phyloP scores from a whole-genome alignment of 139 green algal genomes.

The Closterium sp. region DNA sequence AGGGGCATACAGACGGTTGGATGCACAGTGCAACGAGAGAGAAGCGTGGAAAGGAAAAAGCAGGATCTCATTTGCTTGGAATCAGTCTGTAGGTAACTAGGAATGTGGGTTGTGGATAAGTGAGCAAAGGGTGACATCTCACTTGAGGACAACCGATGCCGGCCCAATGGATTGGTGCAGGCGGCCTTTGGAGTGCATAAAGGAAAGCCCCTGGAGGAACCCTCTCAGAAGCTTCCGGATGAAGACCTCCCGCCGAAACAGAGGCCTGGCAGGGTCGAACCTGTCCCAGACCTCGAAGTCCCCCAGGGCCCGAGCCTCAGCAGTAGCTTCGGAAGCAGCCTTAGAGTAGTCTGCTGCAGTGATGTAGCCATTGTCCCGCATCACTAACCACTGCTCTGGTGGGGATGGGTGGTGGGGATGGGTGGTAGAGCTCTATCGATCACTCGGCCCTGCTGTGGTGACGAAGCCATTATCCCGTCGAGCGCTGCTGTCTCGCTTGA shows the following conservation, averaged over 20 bases:
- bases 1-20: no score
- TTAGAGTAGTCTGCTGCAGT: conserved; percentile 51
- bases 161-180: conserved; percentile 57
- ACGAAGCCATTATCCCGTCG: not conserved
- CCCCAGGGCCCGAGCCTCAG: conserved; percentile 22
- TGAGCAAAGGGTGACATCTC: not conserved
- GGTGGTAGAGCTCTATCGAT: not conserved
- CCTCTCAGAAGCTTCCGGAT: conserved; percentile 30
- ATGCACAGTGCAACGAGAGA: not conserved
- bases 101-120: no score
- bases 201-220: conserved; percentile 51
- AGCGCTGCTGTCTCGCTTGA: no score
- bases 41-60: no score
- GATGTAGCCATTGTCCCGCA: conserved; percentile 38
- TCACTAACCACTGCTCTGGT: conserved; percentile 44
- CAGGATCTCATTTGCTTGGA: no score
- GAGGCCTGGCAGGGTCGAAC: conserved; percentile 24
- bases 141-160: conserved; percentile 56
- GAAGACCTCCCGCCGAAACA: conserved; percentile 22
- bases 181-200: conserved; percentile 55
- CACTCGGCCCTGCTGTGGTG: not conserved
- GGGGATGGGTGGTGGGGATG: no score
- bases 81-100: no score
- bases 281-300: conserved; percentile 41
- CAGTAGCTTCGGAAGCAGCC: conserved; percentile 25